Evolutionary conservation across 306 rosid genomes (phyloP).

Genomic region (Pueraria montana): DNA sequence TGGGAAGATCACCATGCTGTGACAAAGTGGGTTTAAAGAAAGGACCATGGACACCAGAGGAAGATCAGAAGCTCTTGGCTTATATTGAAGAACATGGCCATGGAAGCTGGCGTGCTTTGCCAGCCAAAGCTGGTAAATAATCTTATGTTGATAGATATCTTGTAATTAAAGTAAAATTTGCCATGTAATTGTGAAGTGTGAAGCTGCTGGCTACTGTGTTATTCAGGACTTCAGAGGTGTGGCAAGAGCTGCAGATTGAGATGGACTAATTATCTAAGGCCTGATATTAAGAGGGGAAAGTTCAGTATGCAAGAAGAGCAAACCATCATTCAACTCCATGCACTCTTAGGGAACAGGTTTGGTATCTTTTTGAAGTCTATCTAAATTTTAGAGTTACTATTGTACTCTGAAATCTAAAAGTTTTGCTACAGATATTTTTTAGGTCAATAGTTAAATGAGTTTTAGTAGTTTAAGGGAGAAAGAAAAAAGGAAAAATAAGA

Average conservation of each 20-base stretch:
- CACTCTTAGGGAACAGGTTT: conserved; percentile 95
- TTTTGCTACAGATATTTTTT: background rate
- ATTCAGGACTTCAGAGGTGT: conserved; percentile 85
- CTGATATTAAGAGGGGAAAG: conserved; percentile 97
- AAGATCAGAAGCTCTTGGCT: conserved; percentile 95
- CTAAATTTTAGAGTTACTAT: background rate
- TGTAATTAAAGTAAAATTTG: background rate
- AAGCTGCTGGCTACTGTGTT: background rate
- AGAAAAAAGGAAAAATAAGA: background rate
- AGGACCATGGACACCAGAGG: conserved; percentile 99
- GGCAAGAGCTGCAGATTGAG: conserved; percentile 94
- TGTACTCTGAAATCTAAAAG: background rate
- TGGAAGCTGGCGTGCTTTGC: conserved; percentile 98
- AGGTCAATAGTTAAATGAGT: background rate
- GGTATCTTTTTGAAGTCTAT: background rate
- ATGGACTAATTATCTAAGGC: conserved; percentile 96
- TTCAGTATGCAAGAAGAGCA: conserved; percentile 97
- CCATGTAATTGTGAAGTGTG: background rate
- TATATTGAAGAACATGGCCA: conserved; percentile 94
- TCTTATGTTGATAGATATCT: background rate
- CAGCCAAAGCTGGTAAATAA: conserved; percentile 80
- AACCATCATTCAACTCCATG: conserved; percentile 97
- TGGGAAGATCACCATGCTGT: conserved; percentile 99
- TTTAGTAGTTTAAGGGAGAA: background rate
- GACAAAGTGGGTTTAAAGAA: conserved; percentile 95